Base-by-base conservation (phyloP, 2,329 filamentous ascomycete species). In the Colletotrichum liaoningense region DNA sequence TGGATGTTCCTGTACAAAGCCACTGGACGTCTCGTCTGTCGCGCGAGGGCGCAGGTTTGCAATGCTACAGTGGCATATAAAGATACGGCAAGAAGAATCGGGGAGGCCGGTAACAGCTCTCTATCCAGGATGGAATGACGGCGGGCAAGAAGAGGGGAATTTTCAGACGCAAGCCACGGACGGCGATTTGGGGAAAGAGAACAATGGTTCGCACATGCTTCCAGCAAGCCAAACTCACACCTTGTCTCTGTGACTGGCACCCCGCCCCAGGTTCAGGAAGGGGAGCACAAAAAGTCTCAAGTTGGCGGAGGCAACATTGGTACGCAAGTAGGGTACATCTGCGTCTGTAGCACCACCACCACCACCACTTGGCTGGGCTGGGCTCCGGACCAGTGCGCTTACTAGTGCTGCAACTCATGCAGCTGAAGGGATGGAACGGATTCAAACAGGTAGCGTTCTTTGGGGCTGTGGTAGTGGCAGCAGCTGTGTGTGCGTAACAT, bases 341-440 rank as follows among this genome's bases (percentile, higher is more conserved):
- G 42, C 19, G 42, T n/a, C 42, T n/a, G 42, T n/a, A 49, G 42
- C 19, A 49, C 42, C 42, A 49, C 42, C 33, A 35, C 42, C 33
- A 35, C 33, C 42, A 38, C 46, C 38, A 35, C 30, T 52, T 56
- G 57, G 66, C 42, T 35, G 54, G 26, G 11, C 28, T 38, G 42
- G 60, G 49, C 60, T 46, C 28, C 52, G 30, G 54, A 71, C 72
- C 67, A 67, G 55, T 63, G 63, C 72, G 65, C 52, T 65, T 62
- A 28, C 63, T 73, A 65, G 67, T 60, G 67, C 55, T 73, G 67
- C 70, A 70, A 62, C 33, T 56, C 65, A n/a, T 49, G 42, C 42
- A 49, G 42, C 42, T 49, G 42, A 49, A 49, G 42, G 42, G 42
- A 49, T 49, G 42, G 42, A 49, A 49, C 42, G 42, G 42, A 22